Conservation (phyloP, 208 protist genomes). For the Trypanosoma caninum region DNA sequence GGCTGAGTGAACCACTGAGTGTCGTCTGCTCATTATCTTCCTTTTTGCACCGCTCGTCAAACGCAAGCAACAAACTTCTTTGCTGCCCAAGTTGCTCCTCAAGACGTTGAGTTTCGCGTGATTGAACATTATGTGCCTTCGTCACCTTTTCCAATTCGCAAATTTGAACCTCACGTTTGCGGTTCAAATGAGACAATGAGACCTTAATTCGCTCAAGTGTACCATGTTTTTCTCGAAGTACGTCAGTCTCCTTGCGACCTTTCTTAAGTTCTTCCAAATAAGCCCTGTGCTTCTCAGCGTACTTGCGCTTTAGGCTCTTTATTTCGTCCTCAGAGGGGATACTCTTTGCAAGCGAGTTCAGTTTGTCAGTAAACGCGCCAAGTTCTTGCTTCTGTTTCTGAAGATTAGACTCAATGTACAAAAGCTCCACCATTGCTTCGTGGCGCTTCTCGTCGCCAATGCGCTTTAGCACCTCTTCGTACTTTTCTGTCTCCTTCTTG, state of each 20-base stretch:
- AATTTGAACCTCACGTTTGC: conserved; percentile 59
- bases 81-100: conserved; percentile 66
- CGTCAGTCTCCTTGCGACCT: conserved; percentile 49
- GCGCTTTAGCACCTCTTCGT: conserved; percentile 51
- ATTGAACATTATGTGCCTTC: conserved; percentile 53
- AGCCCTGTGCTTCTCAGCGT: conserved; percentile 68
- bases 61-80: conserved; percentile 40
- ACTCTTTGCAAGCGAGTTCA: conserved; percentile 66
- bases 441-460: conserved; percentile 54
- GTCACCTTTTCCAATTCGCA: conserved; percentile 42
- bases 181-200: conserved; percentile 55
- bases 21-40: conserved; percentile 48
- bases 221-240: conserved; percentile 60
- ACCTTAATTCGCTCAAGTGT: conserved; percentile 67
- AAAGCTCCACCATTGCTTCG: conserved; percentile 88
- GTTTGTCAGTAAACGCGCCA: conserved; percentile 38
- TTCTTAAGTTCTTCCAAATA: conserved; percentile 79
- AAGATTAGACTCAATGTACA: conserved; percentile 80
- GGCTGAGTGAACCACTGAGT: conserved; percentile 37
- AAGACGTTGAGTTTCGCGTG: conserved; percentile 58
- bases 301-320: conserved; percentile 73
- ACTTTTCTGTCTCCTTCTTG: conserved; percentile 95
- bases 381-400: conserved; percentile 68
- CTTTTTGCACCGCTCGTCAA: conserved; percentile 57
- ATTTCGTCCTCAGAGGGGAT: conserved; percentile 62